phyloP scores from a whole-genome alignment of 768 basidiomycete genomes.

The Sistotremastrum suecicum region DNA sequence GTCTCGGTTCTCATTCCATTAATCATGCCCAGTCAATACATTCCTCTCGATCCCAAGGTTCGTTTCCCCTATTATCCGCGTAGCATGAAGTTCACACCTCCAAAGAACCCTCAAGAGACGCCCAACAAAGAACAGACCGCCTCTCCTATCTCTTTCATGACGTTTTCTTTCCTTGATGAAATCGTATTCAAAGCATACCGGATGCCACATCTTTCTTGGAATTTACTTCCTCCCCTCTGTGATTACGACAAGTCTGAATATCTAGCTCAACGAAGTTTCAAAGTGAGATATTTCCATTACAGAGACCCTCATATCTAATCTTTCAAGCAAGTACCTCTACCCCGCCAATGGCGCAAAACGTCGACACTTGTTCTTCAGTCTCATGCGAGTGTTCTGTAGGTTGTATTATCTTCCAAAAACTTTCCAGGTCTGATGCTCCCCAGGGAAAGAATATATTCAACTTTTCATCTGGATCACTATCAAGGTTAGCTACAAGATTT shows the following conservation, averaged over 20 bases:
- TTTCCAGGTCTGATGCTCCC: background rate
- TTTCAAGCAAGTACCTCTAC: conserved; percentile 21
- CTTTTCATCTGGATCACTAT: background rate
- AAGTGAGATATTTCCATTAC: conserved; percentile 16
- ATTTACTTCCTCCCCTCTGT: conserved; percentile 20
- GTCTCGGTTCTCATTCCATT: conserved; percentile 38
- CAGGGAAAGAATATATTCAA: conserved; percentile 1
- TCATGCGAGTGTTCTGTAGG: conserved; percentile 20
- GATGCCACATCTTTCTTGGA: conserved; percentile 17
- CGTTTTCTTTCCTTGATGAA: conserved; percentile 27
- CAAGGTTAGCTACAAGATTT: background rate
- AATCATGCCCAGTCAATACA: conserved; percentile 39
- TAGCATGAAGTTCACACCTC: conserved; percentile 1
- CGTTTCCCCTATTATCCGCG: background rate
- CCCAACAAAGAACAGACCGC: conserved; percentile 37
- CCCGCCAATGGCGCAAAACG: conserved; percentile 23
- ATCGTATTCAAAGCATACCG: conserved; percentile 18
- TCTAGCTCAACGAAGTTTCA: conserved; percentile 19
- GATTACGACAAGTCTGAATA: conserved; percentile 18
- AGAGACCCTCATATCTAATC: conserved; percentile 17
- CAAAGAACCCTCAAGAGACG: conserved; percentile 18
- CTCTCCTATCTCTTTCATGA: conserved; percentile 26
- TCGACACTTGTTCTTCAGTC: conserved; percentile 31
- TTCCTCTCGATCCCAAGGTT: conserved; percentile 42
- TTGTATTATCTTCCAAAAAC: background rate